These are phyloP conservation scores for Colletotrichum camelliae DNA, from an alignment of 2,329 filamentous ascomycete genomes.

Conservation along the genomic window DNA sequence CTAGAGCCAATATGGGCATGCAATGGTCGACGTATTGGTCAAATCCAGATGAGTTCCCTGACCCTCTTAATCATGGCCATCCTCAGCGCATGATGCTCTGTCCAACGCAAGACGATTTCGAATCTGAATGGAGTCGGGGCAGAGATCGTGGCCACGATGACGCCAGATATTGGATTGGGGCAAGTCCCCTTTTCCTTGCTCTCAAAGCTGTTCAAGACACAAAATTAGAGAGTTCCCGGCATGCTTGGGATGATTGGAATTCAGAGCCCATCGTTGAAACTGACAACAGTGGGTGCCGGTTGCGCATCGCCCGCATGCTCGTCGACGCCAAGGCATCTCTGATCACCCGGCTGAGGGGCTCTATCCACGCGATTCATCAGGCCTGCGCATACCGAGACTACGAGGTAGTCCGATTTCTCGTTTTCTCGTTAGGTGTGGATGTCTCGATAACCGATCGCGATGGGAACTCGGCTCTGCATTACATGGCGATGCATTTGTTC, in stretches of 20 bases:
- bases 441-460: rapidly evolving
- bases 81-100: rapidly evolving
- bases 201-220: not conserved
- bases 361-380: not conserved
- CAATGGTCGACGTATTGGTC: not conserved
- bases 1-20: not conserved
- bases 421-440: not conserved
- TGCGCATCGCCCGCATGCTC: not conserved
- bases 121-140: too few species aligned
- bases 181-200: not conserved
- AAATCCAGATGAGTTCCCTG: not conserved
- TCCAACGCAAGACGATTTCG: not conserved
- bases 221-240: not conserved
- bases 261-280: not conserved
- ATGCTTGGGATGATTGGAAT: rapidly evolving
- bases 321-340: not conserved
- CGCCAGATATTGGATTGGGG: not conserved
- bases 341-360: not conserved
- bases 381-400: not conserved
- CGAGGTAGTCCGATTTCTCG: rapidly evolving
- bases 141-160: too few species aligned
- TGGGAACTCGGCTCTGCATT: not conserved
- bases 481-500: not conserved
- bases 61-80: rapidly evolving
- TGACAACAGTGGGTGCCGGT: not conserved